phyloP scores from a whole-genome alignment of 805 yeast genomes.

The Starmerella stigmatis region DNA sequence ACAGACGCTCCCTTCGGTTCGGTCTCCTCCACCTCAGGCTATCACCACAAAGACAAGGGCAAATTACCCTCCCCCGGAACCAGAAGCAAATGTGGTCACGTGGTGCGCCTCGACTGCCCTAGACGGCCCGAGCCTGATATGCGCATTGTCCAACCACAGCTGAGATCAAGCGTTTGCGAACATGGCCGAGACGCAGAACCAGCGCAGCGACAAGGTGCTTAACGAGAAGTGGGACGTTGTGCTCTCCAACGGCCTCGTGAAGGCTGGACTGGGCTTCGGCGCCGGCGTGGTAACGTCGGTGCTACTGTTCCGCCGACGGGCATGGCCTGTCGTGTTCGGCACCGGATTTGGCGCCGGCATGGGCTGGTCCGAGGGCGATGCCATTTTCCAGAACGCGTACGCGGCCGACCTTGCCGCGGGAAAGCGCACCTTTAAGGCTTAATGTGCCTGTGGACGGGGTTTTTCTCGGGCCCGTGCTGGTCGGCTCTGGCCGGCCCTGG shows the following conservation, averaged over 20 bases:
- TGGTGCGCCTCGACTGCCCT: background rate
- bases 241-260: slow-evolving; percentile 83
- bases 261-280: slow-evolving; percentile 93
- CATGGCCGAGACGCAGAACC: slow-evolving; percentile 14
- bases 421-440: slow-evolving; percentile 19
- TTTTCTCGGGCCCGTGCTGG: no score
- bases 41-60: no score
- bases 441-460: background rate
- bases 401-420: slow-evolving; percentile 14
- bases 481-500: no score
- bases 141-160: slow-evolving; percentile 5
- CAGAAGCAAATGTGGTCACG: slow-evolving; percentile 1
- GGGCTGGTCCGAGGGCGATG: slow-evolving; percentile 97
- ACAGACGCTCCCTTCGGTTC: no score
- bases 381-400: slow-evolving; percentile 50
- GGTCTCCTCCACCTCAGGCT: no score
- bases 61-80: background rate
- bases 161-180: slow-evolving; percentile 4
- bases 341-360: slow-evolving; percentile 96
- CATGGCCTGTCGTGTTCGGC: slow-evolving; percentile 97
- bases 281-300: slow-evolving; percentile 92
- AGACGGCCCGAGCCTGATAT: background rate
- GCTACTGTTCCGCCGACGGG: slow-evolving; percentile 78
- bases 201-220: slow-evolving; percentile 26
- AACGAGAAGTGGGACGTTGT: slow-evolving; percentile 77